These are phyloP conservation scores for Diaporthe vaccinii DNA, from an alignment of 2,329 filamentous ascomycete species.

Conservation along the genomic window DNA sequence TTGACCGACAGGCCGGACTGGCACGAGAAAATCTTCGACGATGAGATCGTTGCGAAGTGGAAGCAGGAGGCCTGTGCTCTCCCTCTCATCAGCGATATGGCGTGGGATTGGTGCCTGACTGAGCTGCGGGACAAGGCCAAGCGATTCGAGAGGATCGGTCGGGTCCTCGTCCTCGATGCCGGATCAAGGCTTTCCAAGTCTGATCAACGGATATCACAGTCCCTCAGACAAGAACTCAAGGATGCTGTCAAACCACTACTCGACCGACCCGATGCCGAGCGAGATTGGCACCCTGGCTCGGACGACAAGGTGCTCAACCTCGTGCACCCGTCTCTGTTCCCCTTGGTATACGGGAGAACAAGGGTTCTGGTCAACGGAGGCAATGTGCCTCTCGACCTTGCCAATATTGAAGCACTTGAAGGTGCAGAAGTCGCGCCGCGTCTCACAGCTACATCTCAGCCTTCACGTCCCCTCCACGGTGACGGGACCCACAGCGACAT, in stretches of 20 bases:
- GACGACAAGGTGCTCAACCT: conserved; percentile 71
- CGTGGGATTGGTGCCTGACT: conserved; percentile 8
- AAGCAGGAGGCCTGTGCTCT: conserved; percentile 44
- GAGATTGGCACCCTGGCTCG: conserved; percentile 74
- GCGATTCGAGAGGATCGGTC: conserved; percentile 39
- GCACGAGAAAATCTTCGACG: conserved; percentile 49
- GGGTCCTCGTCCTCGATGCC: conserved; percentile 38
- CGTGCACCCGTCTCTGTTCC: conserved; percentile 74
- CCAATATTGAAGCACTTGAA: conserved; percentile 45
- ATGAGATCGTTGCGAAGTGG: conserved; percentile 48
- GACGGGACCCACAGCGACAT: background rate
- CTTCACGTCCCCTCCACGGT: background rate
- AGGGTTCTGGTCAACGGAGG: conserved; percentile 55
- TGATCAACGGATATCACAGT: conserved; percentile 57
- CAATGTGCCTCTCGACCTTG: conserved; percentile 50
- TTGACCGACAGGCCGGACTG: conserved; percentile 45
- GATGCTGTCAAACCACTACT: conserved; percentile 62
- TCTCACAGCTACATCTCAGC: background rate
- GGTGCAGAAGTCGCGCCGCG: conserved; percentile 47
- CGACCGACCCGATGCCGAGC: conserved; percentile 59
- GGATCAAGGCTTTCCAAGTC: conserved; percentile 60
- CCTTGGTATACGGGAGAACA: conserved; percentile 66
- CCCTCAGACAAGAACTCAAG: conserved; percentile 57
- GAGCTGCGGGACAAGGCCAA: conserved; percentile 32
- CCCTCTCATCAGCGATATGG: conserved; percentile 10